phyloP scores from a whole-genome alignment of 1,284 basidiomycete species.

The Sphaerobolus stellatus region DNA sequence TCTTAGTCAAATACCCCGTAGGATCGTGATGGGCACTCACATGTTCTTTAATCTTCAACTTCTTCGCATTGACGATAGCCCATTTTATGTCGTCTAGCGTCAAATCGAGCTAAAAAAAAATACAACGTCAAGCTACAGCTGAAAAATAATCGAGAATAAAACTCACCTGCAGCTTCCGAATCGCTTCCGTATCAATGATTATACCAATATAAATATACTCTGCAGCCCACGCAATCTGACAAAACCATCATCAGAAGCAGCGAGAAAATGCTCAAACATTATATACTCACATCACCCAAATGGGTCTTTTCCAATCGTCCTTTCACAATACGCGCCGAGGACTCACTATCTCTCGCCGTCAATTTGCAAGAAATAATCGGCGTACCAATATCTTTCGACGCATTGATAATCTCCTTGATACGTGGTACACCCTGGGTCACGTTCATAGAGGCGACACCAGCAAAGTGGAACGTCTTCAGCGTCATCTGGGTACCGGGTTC shows the following conservation, averaged over 20 bases:
- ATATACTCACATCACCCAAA: constrained; percentile 84
- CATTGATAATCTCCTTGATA: constrained; percentile 99
- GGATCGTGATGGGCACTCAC: constrained; percentile 34
- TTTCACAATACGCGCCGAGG: constrained; percentile 96
- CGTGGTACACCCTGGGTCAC: constrained; percentile 98
- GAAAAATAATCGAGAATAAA: neutral
- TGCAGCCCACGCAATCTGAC: constrained; percentile 90
- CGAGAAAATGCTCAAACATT: neutral
- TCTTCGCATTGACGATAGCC: constrained; percentile 84
- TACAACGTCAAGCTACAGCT: too few relatives aligned
- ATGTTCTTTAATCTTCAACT: constrained; percentile 91
- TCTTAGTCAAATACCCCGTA: neutral
- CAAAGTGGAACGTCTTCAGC: constrained; percentile 99
- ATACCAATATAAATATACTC: constrained; percentile 93
- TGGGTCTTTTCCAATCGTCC: constrained; percentile 95
- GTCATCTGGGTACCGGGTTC: constrained; percentile 99
- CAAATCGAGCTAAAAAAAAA: constrained; percentile 78
- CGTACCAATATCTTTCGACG: constrained; percentile 94
- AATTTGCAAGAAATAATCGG: constrained; percentile 98
- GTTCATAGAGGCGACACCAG: constrained; percentile 99
- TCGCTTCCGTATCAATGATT: constrained; percentile 88
- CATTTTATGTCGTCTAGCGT: constrained; percentile 92
- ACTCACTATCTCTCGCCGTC: constrained; percentile 80
- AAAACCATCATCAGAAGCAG: too few relatives aligned
- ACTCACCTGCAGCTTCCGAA: constrained; percentile 83